Conservation (phyloP, 768 basidiomycete species). For the Phaeotremella fagi region DNA sequence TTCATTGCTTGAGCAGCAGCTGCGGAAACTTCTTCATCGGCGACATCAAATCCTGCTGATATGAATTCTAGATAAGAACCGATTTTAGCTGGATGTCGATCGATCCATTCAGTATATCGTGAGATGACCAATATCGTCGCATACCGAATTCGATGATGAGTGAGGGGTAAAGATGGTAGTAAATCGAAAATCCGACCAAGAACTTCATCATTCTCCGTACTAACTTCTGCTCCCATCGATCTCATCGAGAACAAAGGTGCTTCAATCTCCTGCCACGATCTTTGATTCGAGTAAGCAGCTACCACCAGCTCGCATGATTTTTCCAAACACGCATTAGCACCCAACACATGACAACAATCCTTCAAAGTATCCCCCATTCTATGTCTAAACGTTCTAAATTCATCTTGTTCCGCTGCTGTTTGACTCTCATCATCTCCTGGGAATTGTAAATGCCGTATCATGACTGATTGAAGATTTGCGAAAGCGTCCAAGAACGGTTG, state of each 20-base stretch:
- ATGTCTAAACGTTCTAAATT: conserved; percentile 91
- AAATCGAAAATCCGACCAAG: conserved; percentile 97
- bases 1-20: conserved; percentile 95
- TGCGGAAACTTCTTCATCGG: conserved; percentile 68
- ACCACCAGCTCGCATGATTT: conserved; percentile 77
- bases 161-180: conserved; percentile 73
- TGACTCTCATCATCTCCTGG: conserved; percentile 63
- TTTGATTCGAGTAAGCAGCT: conserved; percentile 60
- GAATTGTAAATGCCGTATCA: conserved; percentile 87
- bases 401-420: conserved; percentile 79
- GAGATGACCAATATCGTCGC: conserved; percentile 91
- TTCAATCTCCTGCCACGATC: conserved; percentile 94
- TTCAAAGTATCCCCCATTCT: conserved; percentile 99
- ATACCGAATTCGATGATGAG: conserved; percentile 85
- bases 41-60: conserved; percentile 80
- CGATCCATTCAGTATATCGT: conserved; percentile 96
- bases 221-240: conserved; percentile 94
- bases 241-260: conserved; percentile 96
- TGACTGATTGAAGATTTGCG: conserved; percentile 72
- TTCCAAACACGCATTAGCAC: conserved; percentile 74
- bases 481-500: conserved; percentile 74
- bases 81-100: conserved; percentile 80
- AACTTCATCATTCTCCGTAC: conserved; percentile 70
- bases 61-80: conserved; percentile 81
- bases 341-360: conserved; percentile 92